Base-by-base conservation (phyloP, 176 grass and related monocot species). In the Bothriochloa decipiens region DNA sequence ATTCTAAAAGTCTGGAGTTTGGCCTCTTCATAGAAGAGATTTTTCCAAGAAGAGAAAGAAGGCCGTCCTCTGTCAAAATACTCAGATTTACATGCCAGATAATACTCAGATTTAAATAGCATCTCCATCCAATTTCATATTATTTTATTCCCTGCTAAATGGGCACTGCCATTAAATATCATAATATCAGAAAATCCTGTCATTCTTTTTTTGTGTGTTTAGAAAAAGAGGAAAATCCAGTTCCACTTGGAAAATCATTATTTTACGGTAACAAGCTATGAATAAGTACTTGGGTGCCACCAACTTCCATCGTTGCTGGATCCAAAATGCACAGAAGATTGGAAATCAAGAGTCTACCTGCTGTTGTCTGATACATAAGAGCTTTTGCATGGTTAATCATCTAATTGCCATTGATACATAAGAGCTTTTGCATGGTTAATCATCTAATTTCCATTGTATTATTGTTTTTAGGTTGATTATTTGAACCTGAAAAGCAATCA, bases 401-500 rank as follows among this genome's bases (percentile, higher is more conserved):
- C 42, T 73, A 20, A 49, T 33, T 43, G 76, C 65, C 32, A n/a
- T 36, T 35, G 27, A 64, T 33, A 45, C 39, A 63, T 3, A 10
- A 3, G 64, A 40, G 46, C 26, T 47, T 72, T 47, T 66, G 41
- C 32, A 32, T 47, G 55, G 14, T 26, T 78, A 45, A 12, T 26
- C 52, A 70, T 74, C 42, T 73, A 20, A 49, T 33, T 43, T 72
- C 65, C 32, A n/a, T 37, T 61, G 11, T 37, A 68, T 0, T 80
- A 74, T 76, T 74, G 26, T 78, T 27, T 57, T 65, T 74, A 74
- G 96, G 86, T 98, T 86, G 96, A 98, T 87, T 95, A 93, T 73
- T 77, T 98, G 76, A 95, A 95, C 75, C 84, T 98, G 75, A 93
- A 90, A 90, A 95, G 77, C 81, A 98, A 93, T 70, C 87, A 95